Evolutionary conservation across 2,329 filamentous ascomycete genomes (phyloP), one percentile per base, ranked within the genome.

Genomic region (Aspergillus flavus): DNA sequence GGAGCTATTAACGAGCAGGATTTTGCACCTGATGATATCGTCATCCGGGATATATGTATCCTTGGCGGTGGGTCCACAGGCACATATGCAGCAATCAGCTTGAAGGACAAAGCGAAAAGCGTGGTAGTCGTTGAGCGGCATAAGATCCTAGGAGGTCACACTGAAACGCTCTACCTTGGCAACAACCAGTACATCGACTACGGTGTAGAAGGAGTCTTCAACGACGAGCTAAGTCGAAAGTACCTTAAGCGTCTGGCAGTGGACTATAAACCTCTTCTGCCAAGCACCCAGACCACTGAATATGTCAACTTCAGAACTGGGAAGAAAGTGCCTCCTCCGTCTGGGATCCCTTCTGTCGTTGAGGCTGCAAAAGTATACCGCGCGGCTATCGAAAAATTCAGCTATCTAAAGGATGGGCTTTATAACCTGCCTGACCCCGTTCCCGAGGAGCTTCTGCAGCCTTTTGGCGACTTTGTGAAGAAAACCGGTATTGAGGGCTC

Each of bases 341-440:
- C 14, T 46, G 65, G 16, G 21, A 64, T 59, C 26, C 58, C 56
- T 0, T 61, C 28, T 0, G 50, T 65, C 0, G 6, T 39, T 6
- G 59, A 62, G 21, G 63, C 58, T 1, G 59, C 63, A 0, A 11
- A 57, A 6, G n/a, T 55, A 0, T 68, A 68, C 41, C 64, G 66
- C 11, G 21, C 10, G 4, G 63, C 65, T 3, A 60, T 68, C 9
- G 39, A 65, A 11, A 58, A 66, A 14, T 69, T 59, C 55, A 43
- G 58, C 11, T 66, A 57, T 9, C 57, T 66, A 5, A 21, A 58
- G 6, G 55, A 57, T 6, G 61, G 63, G 7, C 21, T 50, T 5
- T 70, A 82, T 62, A 79, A 82, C 26, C 72, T 84, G 0, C 79
- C 82, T 0, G 67, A 73, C 16, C 69, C 70, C 1, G 65, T 72